phyloP scores from a whole-genome alignment of 2,329 filamentous ascomycete genomes.

The Onygenales sp. region DNA sequence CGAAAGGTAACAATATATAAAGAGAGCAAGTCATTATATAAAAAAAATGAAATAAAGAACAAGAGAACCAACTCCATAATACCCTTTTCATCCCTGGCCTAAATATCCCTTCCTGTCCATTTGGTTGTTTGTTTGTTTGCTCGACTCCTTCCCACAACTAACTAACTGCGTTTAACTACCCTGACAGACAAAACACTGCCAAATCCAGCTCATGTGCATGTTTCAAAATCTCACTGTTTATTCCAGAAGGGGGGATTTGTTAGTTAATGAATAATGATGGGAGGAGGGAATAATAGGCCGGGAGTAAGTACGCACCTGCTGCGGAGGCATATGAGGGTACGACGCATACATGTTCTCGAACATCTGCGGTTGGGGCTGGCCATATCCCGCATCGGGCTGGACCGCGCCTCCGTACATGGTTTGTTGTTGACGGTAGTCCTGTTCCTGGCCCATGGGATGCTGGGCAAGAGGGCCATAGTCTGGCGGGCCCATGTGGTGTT shows the following conservation, averaged over 20 bases:
- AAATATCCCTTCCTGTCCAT: background rate
- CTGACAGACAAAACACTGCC: too few species aligned
- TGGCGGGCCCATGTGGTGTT: slow-evolving; percentile 45
- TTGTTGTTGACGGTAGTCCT: slow-evolving; percentile 70
- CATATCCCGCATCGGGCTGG: slow-evolving; percentile 65
- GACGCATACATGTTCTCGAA: slow-evolving; percentile 76
- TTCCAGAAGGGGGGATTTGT: background rate
- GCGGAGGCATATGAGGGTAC: slow-evolving; percentile 69
- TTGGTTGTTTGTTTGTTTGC: background rate
- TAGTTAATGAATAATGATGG: background rate
- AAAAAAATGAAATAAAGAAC: background rate
- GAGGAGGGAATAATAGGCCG: background rate
- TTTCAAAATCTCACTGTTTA: background rate
- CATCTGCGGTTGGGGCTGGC: slow-evolving; percentile 65
- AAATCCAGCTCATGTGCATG: too few species aligned
- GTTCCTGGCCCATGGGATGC: slow-evolving; percentile 57
- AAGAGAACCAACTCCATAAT: background rate
- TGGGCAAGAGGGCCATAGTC: slow-evolving; percentile 51
- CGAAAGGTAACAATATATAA: background rate
- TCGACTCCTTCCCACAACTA: background rate
- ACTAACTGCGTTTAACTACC: too few species aligned
- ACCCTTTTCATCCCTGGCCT: background rate
- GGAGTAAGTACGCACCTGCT: slow-evolving; percentile 55
- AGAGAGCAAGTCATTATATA: background rate
- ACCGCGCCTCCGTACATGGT: slow-evolving; percentile 76